A percentile compares a stretch with the other conserved stretches of the same genome.
Evolutionary conservation across 768 basidiomycete species (phyloP).

Genomic region (Obba rivulosa): DNA sequence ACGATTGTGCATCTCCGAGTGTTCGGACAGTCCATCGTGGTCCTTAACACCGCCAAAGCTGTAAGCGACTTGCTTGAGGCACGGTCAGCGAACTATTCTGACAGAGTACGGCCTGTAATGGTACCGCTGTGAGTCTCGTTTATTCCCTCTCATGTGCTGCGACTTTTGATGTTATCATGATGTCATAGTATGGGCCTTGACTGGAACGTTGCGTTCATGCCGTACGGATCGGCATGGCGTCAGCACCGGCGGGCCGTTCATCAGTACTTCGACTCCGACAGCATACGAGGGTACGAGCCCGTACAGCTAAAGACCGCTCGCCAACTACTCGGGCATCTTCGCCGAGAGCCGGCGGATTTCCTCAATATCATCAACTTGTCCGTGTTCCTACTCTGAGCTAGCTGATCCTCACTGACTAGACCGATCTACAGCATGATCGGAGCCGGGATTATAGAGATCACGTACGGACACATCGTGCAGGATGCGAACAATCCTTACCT

Average conservation of each 20-base stretch:
- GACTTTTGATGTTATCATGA: neutral
- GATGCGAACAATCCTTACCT: neutral
- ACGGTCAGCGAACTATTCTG: conserved; percentile 35
- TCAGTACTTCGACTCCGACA: conserved; percentile 33
- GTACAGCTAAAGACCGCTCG: conserved; percentile 23
- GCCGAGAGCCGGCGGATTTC: conserved; percentile 31
- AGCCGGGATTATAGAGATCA: neutral
- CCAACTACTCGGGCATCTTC: conserved; percentile 24
- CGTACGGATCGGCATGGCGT: conserved; percentile 37
- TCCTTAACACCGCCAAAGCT: conserved; percentile 30
- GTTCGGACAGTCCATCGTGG: conserved; percentile 23
- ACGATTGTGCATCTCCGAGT: conserved; percentile 16
- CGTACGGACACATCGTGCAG: conserved; percentile 1
- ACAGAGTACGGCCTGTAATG: conserved; percentile 15
- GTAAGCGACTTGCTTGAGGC: conserved; percentile 37
- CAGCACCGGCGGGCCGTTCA: conserved; percentile 36
- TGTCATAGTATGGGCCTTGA: conserved; percentile 31
- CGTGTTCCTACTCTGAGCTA: conserved; percentile 11
- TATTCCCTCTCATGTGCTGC: neutral
- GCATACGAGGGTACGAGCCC: conserved; percentile 26
- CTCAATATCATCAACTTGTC: conserved; percentile 30
- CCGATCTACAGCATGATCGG: neutral
- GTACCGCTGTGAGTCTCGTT: conserved; percentile 7
- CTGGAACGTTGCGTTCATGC: conserved; percentile 34
- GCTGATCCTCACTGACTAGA: neutral